phyloP scores from a whole-genome alignment of 2,329 filamentous ascomycete genomes.

The Tolypocladium endophyticum region DNA sequence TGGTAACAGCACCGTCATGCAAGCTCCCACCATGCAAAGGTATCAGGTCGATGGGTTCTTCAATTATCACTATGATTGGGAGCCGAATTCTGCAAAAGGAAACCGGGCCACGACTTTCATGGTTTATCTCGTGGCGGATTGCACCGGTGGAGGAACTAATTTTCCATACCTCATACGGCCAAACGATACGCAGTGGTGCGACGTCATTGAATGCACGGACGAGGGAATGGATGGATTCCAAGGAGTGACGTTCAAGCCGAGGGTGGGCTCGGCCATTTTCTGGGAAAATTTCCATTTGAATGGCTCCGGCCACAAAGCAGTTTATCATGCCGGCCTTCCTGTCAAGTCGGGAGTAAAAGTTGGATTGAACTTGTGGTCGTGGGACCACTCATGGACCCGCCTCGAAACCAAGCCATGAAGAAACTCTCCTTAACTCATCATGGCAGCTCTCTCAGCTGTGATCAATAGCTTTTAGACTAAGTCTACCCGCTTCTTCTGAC shows the following conservation, averaged over 20 bases:
- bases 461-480: no score
- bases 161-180: neutral
- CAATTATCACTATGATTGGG: neutral
- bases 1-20: no score
- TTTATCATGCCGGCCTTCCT: neutral
- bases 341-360: neutral
- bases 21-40: no score
- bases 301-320: neutral
- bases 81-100: neutral
- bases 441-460: no score
- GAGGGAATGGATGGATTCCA: neutral
- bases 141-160: neutral
- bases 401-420: no score
- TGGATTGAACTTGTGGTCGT: neutral
- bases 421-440: no score
- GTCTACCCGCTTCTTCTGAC: no score
- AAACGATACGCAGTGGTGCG: neutral
- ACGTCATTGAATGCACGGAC: neutral
- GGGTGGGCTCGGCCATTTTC: neutral
- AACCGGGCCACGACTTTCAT: neutral
- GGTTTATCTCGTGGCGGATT: neutral
- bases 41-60: neutral
- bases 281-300: neutral
- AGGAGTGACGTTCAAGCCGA: neutral
- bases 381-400: neutral